Evolutionary conservation across 1,284 basidiomycete genomes (phyloP).

Genomic region (Phylloboletellus chloephorus): DNA sequence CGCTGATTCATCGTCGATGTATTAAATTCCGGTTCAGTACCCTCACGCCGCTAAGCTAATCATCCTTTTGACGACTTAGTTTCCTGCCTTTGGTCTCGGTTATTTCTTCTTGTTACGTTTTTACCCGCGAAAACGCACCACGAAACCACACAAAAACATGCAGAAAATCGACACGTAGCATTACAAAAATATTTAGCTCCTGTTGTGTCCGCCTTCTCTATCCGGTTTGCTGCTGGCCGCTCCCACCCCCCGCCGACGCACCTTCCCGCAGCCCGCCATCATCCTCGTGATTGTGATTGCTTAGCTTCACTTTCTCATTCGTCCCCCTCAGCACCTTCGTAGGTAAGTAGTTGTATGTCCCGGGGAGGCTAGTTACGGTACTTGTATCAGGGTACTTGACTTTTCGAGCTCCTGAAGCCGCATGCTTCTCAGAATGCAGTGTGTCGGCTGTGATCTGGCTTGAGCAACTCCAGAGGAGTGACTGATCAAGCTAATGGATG

Average conservation of each 20-base stretch:
- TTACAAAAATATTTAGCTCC: slow-evolving; percentile 41
- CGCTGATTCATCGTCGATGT: slow-evolving; percentile 30
- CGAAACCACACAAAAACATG: slow-evolving; percentile 45
- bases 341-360: slow-evolving; percentile 44
- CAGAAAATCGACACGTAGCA: slow-evolving; percentile 38
- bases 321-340: slow-evolving; percentile 21
- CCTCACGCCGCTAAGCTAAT: slow-evolving; percentile 35
- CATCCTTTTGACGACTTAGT: slow-evolving; percentile 30
- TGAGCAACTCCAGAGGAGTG: neutral
- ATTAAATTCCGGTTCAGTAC: slow-evolving; percentile 32
- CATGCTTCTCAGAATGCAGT: no score
- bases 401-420: slow-evolving; percentile 8
- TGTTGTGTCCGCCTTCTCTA: slow-evolving; percentile 21
- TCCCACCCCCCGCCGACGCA: slow-evolving; percentile 29
- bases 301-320: slow-evolving; percentile 25
- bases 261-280: slow-evolving; percentile 5
- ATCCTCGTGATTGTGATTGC: slow-evolving; percentile 15
- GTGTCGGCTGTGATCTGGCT: no score
- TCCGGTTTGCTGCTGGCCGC: slow-evolving; percentile 12
- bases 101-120: slow-evolving; percentile 37
- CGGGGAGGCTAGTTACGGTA: slow-evolving; percentile 17
- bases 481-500: neutral
- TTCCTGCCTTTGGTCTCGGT: slow-evolving; percentile 25
- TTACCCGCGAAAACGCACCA: slow-evolving; percentile 30
- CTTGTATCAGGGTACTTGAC: slow-evolving; percentile 19